A percentile compares a stretch with the other conserved stretches of the same genome.
These are phyloP conservation scores for Talaromyces adpressus DNA, from an alignment of 495 filamentous ascomycete species.

Conservation along the genomic window DNA sequence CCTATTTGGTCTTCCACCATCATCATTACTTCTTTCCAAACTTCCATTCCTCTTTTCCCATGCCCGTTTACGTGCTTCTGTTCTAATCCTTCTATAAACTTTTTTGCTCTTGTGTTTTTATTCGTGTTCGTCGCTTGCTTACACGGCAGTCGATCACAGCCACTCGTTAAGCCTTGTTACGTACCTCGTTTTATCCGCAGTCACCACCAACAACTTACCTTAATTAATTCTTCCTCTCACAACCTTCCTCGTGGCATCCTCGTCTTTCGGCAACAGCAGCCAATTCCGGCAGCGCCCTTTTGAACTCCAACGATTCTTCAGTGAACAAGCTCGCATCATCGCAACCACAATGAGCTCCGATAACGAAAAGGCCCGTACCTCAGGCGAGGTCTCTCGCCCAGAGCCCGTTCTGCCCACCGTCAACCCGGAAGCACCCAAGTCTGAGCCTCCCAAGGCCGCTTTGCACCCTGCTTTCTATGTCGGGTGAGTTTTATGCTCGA, in stretches of 20 bases:
- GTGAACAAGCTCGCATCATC: slow-evolving; percentile 35
- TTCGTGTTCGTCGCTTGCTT: slow-evolving; percentile 9
- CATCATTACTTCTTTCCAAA: slow-evolving; percentile 15
- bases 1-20: slow-evolving; percentile 9
- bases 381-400: slow-evolving; percentile 59
- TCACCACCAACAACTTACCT: slow-evolving; percentile 3
- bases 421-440: slow-evolving; percentile 66
- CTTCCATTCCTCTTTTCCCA: slow-evolving; percentile 13
- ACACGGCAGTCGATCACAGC: slow-evolving; percentile 10
- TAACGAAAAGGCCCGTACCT: slow-evolving; percentile 73
- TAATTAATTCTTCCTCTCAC: slow-evolving; percentile 12
- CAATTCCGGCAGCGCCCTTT: slow-evolving; percentile 44
- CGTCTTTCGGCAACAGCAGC: slow-evolving; percentile 39
- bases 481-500: slow-evolving; percentile 48
- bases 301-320: slow-evolving; percentile 43
- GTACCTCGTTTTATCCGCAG: background rate
- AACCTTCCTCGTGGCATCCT: slow-evolving; percentile 38
- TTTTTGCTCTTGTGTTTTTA: slow-evolving; percentile 5
- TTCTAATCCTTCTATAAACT: slow-evolving; percentile 9
- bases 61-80: slow-evolving; percentile 6
- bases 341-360: slow-evolving; percentile 50
- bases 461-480: slow-evolving; percentile 89
- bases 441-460: slow-evolving; percentile 50
- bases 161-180: slow-evolving; percentile 8
- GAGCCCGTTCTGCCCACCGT: slow-evolving; percentile 70